A percentile compares a stretch with the other conserved stretches of the same genome.
Evolutionary conservation across 441 rosid genomes (phyloP).

Genomic region (Omphalea diandra): DNA sequence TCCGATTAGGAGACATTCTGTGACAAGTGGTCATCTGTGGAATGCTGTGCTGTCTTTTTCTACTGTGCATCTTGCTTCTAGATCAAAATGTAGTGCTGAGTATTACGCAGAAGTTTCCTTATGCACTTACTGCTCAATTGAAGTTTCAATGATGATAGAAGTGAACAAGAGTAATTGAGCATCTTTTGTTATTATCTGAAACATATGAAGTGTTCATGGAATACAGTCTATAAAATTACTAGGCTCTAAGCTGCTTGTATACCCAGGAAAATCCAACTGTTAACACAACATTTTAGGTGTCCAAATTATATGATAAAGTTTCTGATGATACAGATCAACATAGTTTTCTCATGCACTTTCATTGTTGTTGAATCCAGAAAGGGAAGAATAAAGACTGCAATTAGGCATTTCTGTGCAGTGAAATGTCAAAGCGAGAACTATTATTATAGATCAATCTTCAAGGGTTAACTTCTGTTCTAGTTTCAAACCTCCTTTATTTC

Average conservation of each 20-base stretch:
- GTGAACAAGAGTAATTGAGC: too few relatives aligned
- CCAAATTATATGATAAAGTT: not conserved
- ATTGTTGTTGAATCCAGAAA: not conserved
- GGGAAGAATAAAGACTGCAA: too few relatives aligned
- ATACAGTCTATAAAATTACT: too few relatives aligned
- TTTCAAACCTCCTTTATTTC: not conserved
- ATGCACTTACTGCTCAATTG: too few relatives aligned
- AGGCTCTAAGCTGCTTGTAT: too few relatives aligned
- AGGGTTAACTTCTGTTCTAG: not conserved
- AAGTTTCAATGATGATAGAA: too few relatives aligned
- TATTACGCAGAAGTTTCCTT: too few relatives aligned
- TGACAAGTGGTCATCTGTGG: not conserved
- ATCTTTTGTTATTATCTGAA: too few relatives aligned
- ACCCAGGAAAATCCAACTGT: not conserved
- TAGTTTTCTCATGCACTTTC: too few relatives aligned
- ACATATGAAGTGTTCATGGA: too few relatives aligned
- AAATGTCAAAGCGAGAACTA: not conserved
- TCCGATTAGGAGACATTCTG: too few relatives aligned
- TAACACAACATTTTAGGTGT: not conserved
- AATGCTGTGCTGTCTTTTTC: not conserved
- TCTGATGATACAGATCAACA: too few relatives aligned
- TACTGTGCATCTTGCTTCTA: constrained; percentile 7
- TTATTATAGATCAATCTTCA: not conserved
- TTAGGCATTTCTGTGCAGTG: not conserved
- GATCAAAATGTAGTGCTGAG: not conserved